Conservation (phyloP, 2,329 filamentous ascomycete genomes). For the Pyrenophora tritici-repentis region DNA sequence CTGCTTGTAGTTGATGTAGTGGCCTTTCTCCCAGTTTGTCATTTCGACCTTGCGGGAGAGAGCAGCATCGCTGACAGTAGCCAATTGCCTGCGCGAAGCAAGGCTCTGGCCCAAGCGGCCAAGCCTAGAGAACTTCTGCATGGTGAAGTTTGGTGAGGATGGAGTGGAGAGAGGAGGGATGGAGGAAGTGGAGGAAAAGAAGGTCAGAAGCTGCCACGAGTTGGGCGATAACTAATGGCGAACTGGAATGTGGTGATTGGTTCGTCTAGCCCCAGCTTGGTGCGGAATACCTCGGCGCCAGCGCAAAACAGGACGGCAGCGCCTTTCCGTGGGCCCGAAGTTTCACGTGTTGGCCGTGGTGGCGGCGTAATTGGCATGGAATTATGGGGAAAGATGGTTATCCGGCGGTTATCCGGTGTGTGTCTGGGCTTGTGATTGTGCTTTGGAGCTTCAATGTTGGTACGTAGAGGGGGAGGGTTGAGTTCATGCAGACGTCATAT, state of each 20-base stretch:
- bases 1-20: slow-evolving; percentile 99
- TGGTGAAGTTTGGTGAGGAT: slow-evolving; percentile 53
- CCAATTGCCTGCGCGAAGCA: slow-evolving; percentile 69
- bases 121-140: slow-evolving; percentile 74
- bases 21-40: slow-evolving; percentile 93
- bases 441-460: not conserved
- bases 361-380: slow-evolving; percentile 20
- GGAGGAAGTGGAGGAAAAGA: slow-evolving; percentile 41
- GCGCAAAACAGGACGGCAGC: slow-evolving; percentile 29
- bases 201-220: slow-evolving; percentile 43
- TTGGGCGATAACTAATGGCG: slow-evolving; percentile 43
- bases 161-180: slow-evolving; percentile 42
- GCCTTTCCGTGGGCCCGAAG: slow-evolving; percentile 37
- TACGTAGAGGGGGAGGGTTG: not conserved
- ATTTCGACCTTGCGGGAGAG: slow-evolving; percentile 96
- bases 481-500: slow-evolving; percentile 15
- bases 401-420: not conserved
- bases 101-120: slow-evolving; percentile 69
- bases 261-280: slow-evolving; percentile 27
- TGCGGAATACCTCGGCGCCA: slow-evolving; percentile 38
- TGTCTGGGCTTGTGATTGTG: no score
- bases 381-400: slow-evolving; percentile 4
- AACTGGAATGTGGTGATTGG: slow-evolving; percentile 41
- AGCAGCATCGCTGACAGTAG: slow-evolving; percentile 82
- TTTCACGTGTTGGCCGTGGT: slow-evolving; percentile 31